Conservation (phyloP, 2,329 filamentous ascomycete species). For the Seiridium cupressi region DNA sequence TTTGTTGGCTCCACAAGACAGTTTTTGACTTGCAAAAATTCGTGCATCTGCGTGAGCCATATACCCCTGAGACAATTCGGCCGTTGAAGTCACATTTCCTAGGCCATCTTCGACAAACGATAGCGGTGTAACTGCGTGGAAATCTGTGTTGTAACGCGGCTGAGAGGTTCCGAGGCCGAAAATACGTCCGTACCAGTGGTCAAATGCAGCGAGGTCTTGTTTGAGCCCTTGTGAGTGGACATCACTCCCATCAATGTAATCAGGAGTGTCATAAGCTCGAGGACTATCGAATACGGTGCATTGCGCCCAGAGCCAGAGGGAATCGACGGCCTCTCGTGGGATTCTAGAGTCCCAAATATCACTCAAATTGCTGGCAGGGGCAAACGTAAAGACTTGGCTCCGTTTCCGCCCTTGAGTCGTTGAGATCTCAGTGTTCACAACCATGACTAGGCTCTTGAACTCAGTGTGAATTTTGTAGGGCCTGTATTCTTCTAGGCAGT, state of each 20-base stretch:
- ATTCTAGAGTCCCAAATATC: background rate
- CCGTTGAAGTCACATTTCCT: background rate
- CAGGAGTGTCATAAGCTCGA: rapidly evolving
- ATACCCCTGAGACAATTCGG: background rate
- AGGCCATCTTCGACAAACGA: background rate
- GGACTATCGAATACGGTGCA: background rate
- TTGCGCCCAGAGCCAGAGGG: background rate
- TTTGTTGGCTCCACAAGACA: constrained; percentile 16
- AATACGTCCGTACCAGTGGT: background rate
- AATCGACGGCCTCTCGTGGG: background rate
- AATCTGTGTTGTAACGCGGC: background rate
- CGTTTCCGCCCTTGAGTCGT: background rate
- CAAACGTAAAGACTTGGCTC: background rate
- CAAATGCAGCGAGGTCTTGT: background rate
- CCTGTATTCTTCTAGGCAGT: background rate
- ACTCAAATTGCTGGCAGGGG: background rate
- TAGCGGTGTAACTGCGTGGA: background rate
- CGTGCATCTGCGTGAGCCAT: background rate
- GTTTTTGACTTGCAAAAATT: constrained; percentile 12
- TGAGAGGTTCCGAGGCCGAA: background rate
- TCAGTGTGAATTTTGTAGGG: background rate
- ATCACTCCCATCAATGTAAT: background rate
- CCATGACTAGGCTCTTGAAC: background rate
- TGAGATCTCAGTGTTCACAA: background rate
- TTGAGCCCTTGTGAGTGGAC: background rate